These are phyloP conservation scores for Suillus subluteus DNA, from an alignment of 768 basidiomycete species.

Conservation along the genomic window DNA sequence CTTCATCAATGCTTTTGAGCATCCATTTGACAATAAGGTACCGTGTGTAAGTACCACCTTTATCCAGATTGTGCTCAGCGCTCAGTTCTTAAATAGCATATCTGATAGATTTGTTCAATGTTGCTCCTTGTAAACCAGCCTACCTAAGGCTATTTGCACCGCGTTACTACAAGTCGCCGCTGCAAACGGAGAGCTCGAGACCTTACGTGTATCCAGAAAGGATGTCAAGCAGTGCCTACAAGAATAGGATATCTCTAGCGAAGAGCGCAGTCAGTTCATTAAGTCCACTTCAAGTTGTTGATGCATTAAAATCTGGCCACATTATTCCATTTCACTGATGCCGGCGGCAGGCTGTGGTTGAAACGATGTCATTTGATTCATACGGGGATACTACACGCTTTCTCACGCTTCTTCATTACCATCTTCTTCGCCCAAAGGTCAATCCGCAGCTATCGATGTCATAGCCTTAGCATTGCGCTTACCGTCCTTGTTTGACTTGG, in stretches of 20 bases:
- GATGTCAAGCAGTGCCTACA: constrained; percentile 75
- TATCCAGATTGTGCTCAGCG: neutral
- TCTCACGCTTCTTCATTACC: constrained; percentile 64
- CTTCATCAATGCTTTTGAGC: constrained; percentile 44
- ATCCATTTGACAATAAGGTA: constrained; percentile 60
- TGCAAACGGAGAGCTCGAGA: constrained; percentile 61
- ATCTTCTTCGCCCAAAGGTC: constrained; percentile 51
- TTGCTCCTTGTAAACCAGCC: constrained; percentile 63
- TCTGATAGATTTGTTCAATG: constrained; percentile 44
- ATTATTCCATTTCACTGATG: neutral
- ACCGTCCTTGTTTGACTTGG: constrained; percentile 77
- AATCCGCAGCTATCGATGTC: constrained; percentile 57
- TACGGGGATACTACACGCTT: constrained; percentile 55
- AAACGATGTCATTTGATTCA: neutral
- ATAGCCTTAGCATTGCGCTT: constrained; percentile 70
- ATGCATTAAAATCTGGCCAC: constrained; percentile 58
- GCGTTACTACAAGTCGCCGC: constrained; percentile 63
- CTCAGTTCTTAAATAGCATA: constrained; percentile 47
- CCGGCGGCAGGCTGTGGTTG: neutral
- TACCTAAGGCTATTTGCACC: constrained; percentile 52
- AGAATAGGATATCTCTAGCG: constrained; percentile 69
- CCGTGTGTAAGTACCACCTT: constrained; percentile 56
- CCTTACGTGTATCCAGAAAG: constrained; percentile 58
- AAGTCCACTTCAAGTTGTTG: constrained; percentile 52
- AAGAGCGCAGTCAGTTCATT: constrained; percentile 67